phyloP scores from a whole-genome alignment of 2,329 filamentous ascomycete species.

The Claviceps digitariae region DNA sequence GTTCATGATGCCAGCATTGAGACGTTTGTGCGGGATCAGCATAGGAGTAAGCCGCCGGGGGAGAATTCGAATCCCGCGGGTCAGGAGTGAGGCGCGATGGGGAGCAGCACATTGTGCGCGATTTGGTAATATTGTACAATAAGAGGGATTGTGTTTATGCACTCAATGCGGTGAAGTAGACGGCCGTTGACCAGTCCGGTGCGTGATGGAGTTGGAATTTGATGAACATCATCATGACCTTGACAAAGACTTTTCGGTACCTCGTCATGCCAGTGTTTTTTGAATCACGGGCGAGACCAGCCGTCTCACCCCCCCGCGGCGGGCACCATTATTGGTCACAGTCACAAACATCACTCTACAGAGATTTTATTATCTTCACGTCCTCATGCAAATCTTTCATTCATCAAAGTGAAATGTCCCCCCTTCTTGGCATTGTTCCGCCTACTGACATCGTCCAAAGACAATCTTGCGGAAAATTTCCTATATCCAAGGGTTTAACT shows the following conservation, averaged over 20 bases:
- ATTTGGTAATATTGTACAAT: no score
- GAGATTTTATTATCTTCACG: not conserved
- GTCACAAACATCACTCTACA: not conserved
- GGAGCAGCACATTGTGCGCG: no score
- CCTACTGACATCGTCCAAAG: conserved; percentile 26
- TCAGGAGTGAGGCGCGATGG: conserved; percentile 8
- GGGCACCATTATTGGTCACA: not conserved
- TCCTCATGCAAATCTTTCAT: not conserved
- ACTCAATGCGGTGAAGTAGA: no score
- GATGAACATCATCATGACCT: no score
- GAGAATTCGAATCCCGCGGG: conserved; percentile 8
- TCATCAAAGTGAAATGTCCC: conserved; percentile 27
- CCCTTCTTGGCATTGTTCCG: conserved; percentile 47
- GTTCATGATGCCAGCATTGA: conserved; percentile 35
- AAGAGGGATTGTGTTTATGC: no score
- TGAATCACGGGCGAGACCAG: no score
- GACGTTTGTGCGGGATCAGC: conserved; percentile 39
- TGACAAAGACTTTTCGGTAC: no score
- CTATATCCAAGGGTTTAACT: conserved; percentile 47
- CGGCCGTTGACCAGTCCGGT: no score
- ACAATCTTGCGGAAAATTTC: conserved; percentile 39
- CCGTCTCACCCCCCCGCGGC: no score
- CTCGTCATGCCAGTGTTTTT: no score
- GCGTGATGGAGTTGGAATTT: no score
- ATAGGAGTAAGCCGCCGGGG: conserved; percentile 27